phyloP scores from a whole-genome alignment of 2,329 filamentous ascomycete genomes.

The Teratosphaeria gauchensis region DNA sequence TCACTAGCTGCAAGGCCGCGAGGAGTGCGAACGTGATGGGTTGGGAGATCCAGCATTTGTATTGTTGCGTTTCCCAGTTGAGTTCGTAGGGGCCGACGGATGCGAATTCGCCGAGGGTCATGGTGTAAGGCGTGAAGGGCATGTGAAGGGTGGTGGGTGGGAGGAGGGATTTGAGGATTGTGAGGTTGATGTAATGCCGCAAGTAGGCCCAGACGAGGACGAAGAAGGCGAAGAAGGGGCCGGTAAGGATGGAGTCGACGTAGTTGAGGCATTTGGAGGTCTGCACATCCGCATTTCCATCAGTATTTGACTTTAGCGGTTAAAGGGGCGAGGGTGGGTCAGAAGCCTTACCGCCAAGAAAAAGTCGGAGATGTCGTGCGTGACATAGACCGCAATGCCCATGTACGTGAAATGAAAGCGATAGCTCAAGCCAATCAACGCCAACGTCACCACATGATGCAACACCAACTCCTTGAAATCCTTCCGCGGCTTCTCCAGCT shows the following conservation, averaged over 20 bases:
- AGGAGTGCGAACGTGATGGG: conserved; percentile 58
- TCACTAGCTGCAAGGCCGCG: conserved; percentile 59
- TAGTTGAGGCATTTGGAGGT: conserved; percentile 91
- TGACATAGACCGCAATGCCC: conserved; percentile 85
- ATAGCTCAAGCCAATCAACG: conserved; percentile 78
- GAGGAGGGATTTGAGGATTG: conserved; percentile 65
- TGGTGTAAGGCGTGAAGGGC: conserved; percentile 1
- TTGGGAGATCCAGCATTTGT: conserved; percentile 64
- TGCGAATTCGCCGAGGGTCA: conserved; percentile 45
- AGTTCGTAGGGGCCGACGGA: conserved; percentile 66
- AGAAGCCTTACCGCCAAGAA: conserved; percentile 68
- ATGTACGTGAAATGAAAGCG: conserved; percentile 97
- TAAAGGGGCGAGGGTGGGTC: neutral
- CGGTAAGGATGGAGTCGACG: conserved; percentile 67
- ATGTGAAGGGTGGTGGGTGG: conserved; percentile 30
- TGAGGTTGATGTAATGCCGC: conserved; percentile 74
- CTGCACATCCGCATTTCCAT: conserved; percentile 31
- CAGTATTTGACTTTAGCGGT: neutral
- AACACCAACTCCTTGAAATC: conserved; percentile 89
- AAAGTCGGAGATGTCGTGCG: conserved; percentile 89
- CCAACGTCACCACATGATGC: conserved; percentile 82
- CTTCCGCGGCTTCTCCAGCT: conserved; percentile 86
- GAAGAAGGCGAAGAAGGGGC: conserved; percentile 76
- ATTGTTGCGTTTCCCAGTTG: conserved; percentile 66
- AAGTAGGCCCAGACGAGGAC: conserved; percentile 80